Conservation (phyloP, 2,329 filamentous ascomycete genomes). For the Apiospora hydei region DNA sequence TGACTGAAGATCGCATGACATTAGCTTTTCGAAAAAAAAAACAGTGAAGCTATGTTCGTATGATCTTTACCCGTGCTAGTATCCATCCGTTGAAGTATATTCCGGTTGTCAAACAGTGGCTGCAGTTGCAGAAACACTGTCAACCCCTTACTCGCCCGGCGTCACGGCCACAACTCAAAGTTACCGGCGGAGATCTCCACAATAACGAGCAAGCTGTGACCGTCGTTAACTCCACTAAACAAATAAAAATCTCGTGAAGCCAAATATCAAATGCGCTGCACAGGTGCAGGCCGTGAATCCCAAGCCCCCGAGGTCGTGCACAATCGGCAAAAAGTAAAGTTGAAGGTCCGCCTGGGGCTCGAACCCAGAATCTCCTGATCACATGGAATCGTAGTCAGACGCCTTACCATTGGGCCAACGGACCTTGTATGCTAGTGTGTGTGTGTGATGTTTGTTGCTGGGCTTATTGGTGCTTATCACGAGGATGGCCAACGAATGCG, state of each 20-base stretch:
- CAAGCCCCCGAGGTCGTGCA: too few species aligned
- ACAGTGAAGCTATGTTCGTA: too few species aligned
- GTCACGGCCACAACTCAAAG: background rate
- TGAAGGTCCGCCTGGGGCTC: background rate
- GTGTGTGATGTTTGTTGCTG: background rate
- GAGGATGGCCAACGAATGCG: background rate
- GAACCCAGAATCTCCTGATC: conserved; percentile 4
- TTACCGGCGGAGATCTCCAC: background rate
- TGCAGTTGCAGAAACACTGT: background rate
- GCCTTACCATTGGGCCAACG: background rate
- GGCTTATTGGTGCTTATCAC: background rate
- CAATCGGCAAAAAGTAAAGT: background rate
- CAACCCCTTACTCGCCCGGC: too few species aligned
- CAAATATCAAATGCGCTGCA: background rate
- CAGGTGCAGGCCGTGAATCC: background rate
- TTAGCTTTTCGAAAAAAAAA: too few species aligned
- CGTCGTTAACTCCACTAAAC: background rate
- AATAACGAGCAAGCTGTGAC: background rate
- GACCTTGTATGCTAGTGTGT: background rate
- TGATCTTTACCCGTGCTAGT: too few species aligned
- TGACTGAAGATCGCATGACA: too few species aligned
- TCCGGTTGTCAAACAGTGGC: too few species aligned
- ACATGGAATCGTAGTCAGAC: background rate
- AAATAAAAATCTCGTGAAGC: background rate
- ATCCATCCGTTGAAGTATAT: too few species aligned